These are phyloP conservation scores for Psidium friedrichsthalianum DNA, from an alignment of 345 rosid genomes.

Conservation along the genomic window DNA sequence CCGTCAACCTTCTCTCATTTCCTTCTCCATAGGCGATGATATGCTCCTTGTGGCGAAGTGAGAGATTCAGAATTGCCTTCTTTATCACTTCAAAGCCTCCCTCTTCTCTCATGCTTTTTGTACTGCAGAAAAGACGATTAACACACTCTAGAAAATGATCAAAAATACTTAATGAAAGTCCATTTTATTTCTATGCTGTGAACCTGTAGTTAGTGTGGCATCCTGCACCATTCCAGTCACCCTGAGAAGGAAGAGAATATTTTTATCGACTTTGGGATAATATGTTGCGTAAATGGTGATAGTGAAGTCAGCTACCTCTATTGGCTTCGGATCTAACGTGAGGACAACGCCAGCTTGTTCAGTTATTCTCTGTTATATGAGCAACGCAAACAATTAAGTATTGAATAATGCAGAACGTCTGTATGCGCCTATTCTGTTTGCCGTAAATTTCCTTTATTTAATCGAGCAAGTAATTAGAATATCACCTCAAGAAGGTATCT, in stretches of 20 bases:
- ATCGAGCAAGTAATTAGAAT: background rate
- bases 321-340: constrained; percentile 88
- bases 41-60: constrained; percentile 82
- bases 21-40: constrained; percentile 98
- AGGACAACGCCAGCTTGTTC: constrained; percentile 97
- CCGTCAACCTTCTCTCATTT: constrained; percentile 91
- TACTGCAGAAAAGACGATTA: constrained; percentile 26
- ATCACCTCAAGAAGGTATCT: constrained; percentile 96
- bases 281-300: background rate
- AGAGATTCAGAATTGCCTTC: constrained; percentile 84
- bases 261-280: background rate
- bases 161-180: background rate
- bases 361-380: constrained; percentile 70
- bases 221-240: constrained; percentile 99
- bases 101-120: constrained; percentile 91
- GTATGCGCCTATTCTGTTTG: background rate
- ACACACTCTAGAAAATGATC: background rate
- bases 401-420: background rate
- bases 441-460: background rate
- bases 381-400: background rate
- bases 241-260: constrained; percentile 25
- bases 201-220: constrained; percentile 94
- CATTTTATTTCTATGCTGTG: background rate
- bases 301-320: constrained; percentile 38
- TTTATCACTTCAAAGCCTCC: constrained; percentile 86